Conservation (phyloP, 352 stramenopile genomes). For the Pythium folliculosum region DNA sequence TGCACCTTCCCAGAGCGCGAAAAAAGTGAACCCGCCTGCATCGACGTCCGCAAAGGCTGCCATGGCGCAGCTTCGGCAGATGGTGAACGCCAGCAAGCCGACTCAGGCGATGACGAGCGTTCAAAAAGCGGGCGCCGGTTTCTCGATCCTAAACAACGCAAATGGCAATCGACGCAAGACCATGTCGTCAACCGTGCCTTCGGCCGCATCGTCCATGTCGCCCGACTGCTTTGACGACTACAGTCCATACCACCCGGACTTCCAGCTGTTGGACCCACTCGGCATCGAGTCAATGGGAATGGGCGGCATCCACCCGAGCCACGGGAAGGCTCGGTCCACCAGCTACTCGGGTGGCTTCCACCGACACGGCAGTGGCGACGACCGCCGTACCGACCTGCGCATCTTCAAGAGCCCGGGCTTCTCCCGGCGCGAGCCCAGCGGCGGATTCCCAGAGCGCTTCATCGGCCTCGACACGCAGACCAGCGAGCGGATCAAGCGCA, state of each 20-base stretch:
- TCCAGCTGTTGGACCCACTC: slow-evolving; percentile 44
- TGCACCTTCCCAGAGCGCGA: not conserved
- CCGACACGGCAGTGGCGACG: not conserved
- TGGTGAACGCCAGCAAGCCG: slow-evolving; percentile 18
- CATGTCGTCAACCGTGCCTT: not conserved
- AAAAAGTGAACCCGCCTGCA: not conserved
- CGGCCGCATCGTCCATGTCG: not conserved
- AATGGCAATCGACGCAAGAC: slow-evolving; percentile 18
- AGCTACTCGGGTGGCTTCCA: slow-evolving; percentile 13
- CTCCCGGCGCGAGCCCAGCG: slow-evolving; percentile 46
- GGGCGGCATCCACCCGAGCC: slow-evolving; percentile 1
- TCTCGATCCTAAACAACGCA: slow-evolving; percentile 19
- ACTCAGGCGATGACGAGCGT: slow-evolving; percentile 9
- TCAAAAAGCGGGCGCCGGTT: not conserved
- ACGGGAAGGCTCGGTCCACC: slow-evolving; percentile 23
- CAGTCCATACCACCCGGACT: slow-evolving; percentile 74
- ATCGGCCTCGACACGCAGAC: slow-evolving; percentile 80
- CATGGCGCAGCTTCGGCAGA: slow-evolving; percentile 25
- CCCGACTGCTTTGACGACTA: slow-evolving; percentile 81
- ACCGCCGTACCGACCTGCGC: slow-evolving; percentile 58
- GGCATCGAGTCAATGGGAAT: slow-evolving; percentile 26
- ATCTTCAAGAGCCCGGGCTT: slow-evolving; percentile 80
- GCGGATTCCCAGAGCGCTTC: slow-evolving; percentile 67
- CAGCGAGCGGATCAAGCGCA: slow-evolving; percentile 73
- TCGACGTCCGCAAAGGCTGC: slow-evolving; percentile 12